Evolutionary conservation across 805 yeast species (phyloP).

Genomic region (Candida sakaeoensis): DNA sequence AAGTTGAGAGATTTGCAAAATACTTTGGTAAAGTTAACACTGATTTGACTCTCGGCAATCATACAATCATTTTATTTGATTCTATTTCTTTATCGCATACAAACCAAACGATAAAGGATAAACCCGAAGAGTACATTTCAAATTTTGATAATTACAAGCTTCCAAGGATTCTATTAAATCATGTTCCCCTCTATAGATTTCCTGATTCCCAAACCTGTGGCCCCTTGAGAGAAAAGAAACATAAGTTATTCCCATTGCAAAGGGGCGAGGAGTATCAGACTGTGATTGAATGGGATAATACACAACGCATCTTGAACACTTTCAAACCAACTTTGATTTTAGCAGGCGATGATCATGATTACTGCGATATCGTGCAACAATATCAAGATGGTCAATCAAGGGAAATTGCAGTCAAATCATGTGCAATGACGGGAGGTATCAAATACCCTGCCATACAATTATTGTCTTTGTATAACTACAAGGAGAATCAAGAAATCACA

Average conservation of each 20-base stretch:
- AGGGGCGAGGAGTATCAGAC: conserved; percentile 88
- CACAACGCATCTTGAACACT: conserved; percentile 53
- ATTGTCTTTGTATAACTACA: conserved; percentile 58
- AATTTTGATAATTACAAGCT: conserved; percentile 20
- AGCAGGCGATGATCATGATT: conserved; percentile 97
- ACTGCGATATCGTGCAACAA: conserved; percentile 71
- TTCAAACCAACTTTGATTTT: conserved; percentile 68
- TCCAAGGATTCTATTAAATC: conserved; percentile 74
- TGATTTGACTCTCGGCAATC: conserved; percentile 57
- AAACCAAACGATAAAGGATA: conserved; percentile 40
- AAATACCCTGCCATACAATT: conserved; percentile 82
- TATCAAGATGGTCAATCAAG: conserved; percentile 36
- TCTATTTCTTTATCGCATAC: conserved; percentile 74
- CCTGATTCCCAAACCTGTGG: conserved; percentile 69
- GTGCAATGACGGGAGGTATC: conserved; percentile 92
- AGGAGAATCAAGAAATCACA: conserved; percentile 13
- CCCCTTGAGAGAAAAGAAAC: conserved; percentile 61
- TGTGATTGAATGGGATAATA: conserved; percentile 60
- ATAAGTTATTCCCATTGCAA: conserved; percentile 57
- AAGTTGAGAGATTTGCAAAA: conserved; percentile 59
- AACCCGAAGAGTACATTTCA: conserved; percentile 53
- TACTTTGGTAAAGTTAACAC: conserved; percentile 72
- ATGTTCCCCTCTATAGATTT: conserved; percentile 82
- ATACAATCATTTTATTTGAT: conserved; percentile 71
- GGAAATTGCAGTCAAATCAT: conserved; percentile 85